These are phyloP conservation scores for Pseudocercospora crystallina DNA, from an alignment of 2,329 filamentous ascomycete genomes.

Conservation along the genomic window DNA sequence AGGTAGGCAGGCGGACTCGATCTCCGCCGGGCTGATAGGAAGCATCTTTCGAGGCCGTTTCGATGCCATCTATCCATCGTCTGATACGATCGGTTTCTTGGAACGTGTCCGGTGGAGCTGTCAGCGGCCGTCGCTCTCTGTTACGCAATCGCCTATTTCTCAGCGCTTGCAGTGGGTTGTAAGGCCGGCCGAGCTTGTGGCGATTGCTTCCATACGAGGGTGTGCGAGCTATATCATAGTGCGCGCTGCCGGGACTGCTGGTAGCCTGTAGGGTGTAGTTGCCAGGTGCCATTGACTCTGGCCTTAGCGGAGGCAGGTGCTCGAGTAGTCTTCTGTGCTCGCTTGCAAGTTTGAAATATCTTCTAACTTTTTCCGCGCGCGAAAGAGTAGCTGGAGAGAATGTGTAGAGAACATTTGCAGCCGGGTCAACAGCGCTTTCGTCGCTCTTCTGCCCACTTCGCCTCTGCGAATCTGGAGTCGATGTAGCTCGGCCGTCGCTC, in stretches of 20 bases:
- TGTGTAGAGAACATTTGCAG: slow-evolving; percentile 57
- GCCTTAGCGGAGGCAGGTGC: slow-evolving; percentile 70
- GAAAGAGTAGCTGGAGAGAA: slow-evolving; percentile 79
- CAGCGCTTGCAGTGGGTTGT: slow-evolving; percentile 91
- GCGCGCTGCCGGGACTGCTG: slow-evolving; percentile 43
- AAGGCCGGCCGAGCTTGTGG: slow-evolving; percentile 63
- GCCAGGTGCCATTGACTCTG: slow-evolving; percentile 42
- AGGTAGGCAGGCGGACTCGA: slow-evolving; percentile 30
- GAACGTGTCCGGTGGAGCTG: slow-evolving; percentile 76
- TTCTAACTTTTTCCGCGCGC: slow-evolving; percentile 79
- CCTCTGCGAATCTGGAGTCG: slow-evolving; percentile 13
- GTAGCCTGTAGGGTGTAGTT: slow-evolving; percentile 42
- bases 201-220: slow-evolving; percentile 39
- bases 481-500: slow-evolving; percentile 7
- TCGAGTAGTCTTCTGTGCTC: slow-evolving; percentile 82
- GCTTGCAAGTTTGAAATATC: slow-evolving; percentile 79
- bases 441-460: slow-evolving; percentile 11
- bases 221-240: slow-evolving; percentile 41
- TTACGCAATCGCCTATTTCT: slow-evolving; percentile 84
- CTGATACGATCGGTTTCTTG: slow-evolving; percentile 69
- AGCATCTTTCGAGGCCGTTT: slow-evolving; percentile 43
- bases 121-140: slow-evolving; percentile 71
- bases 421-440: slow-evolving; percentile 4
- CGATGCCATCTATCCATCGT: slow-evolving; percentile 73
- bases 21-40: slow-evolving; percentile 40